phyloP scores from a whole-genome alignment of 2,329 filamentous ascomycete species.

The Epicoccum sorghinum region DNA sequence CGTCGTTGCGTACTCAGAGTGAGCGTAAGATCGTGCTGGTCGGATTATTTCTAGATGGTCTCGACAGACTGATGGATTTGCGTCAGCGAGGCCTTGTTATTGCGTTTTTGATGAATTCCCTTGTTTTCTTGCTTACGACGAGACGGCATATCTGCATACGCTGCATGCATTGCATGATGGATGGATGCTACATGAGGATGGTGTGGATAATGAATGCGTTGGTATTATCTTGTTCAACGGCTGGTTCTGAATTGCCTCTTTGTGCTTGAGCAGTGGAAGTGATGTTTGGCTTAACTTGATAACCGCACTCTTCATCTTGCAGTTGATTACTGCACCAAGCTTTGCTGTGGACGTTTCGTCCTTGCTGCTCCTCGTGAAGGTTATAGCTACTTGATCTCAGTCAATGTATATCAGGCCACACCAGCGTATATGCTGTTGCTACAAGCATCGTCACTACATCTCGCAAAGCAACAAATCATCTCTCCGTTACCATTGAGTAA shows the following conservation, averaged over 20 bases:
- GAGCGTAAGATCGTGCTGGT: conserved; percentile 21
- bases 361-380: too few species aligned
- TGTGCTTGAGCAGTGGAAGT: not conserved
- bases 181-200: not conserved
- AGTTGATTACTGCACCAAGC: too few species aligned
- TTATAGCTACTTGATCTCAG: too few species aligned
- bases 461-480: too few species aligned
- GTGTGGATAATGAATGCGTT: conserved; percentile 5
- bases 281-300: not conserved
- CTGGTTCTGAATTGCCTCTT: not conserved
- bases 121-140: conserved; percentile 7
- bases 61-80: not conserved
- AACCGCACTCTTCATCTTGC: too few species aligned
- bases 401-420: too few species aligned
- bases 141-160: conserved; percentile 8
- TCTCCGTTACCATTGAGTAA: too few species aligned
- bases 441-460: too few species aligned
- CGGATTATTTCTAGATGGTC: conserved; percentile 5
- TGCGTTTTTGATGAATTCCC: not conserved
- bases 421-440: too few species aligned
- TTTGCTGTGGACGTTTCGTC: too few species aligned
- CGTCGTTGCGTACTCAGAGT: conserved; percentile 14
- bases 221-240: not conserved
- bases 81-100: not conserved
- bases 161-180: conserved; percentile 8